phyloP scores from a whole-genome alignment of 345 rosid species.

The Rhodamnia rubescens region DNA sequence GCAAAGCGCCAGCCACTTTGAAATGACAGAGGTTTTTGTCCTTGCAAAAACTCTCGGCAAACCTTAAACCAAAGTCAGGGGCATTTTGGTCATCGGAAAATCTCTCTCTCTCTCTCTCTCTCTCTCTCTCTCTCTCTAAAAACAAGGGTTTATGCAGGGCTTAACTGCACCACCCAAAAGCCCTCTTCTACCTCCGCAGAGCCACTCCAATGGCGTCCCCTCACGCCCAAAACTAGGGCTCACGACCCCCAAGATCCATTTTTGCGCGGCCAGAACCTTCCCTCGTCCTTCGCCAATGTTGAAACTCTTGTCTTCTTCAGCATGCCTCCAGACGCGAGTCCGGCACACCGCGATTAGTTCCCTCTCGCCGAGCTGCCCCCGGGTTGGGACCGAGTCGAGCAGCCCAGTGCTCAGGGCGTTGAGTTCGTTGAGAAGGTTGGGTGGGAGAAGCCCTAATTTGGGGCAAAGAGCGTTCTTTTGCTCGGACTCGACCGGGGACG shows the following conservation, averaged over 20 bases:
- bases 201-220: slow-evolving; percentile 7
- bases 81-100: neutral
- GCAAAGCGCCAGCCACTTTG: neutral
- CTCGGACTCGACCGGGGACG: slow-evolving; percentile 43
- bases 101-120: too few relatives aligned
- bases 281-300: slow-evolving; percentile 29
- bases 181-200: neutral
- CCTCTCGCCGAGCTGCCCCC: slow-evolving; percentile 11
- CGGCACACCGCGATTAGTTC: slow-evolving; percentile 1
- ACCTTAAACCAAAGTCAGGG: neutral
- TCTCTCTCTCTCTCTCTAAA: neutral
- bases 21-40: neutral
- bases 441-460: slow-evolving; percentile 13
- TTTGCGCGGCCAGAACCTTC: neutral
- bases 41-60: neutral
- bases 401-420: slow-evolving; percentile 31
- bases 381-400: slow-evolving; percentile 5
- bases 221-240: slow-evolving; percentile 8
- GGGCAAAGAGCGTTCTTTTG: slow-evolving; percentile 58
- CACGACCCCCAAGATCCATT: neutral
- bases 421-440: slow-evolving; percentile 32
- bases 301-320: slow-evolving; percentile 45
- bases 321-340: slow-evolving; percentile 22
- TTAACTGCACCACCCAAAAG: slow-evolving; percentile 11
- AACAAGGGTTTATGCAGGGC: slow-evolving; percentile 50